Evolutionary conservation across 805 yeast species (phyloP), one percentile per base, ranked within the genome.

Genomic region (Wickerhamomyces silvicola): DNA sequence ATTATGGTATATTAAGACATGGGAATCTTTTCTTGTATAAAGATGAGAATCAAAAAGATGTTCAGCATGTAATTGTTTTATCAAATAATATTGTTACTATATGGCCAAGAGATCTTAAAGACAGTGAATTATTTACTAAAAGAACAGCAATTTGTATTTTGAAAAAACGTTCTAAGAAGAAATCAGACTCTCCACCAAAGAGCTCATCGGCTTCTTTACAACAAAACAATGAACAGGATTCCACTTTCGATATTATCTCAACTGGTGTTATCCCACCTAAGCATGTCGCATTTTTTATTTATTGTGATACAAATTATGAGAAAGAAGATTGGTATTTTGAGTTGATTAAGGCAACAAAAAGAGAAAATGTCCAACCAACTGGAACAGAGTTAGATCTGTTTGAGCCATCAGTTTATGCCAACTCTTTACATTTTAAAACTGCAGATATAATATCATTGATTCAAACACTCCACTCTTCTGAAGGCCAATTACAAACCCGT

Each of bases 321-420:
- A 90, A 90, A 49, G 98, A 92, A 56, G 95, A 90, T 53, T 79
- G 96, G 82, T 92, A 90, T 53, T 87, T 86, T 56, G 78, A 84
- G 1, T 62, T 92, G 33, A 66, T 90, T n/a, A 66, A 79, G 35
- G 94, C 94, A 1, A 72, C 90, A 0, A 81, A 80, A 38, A 57
- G 59, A 5, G 59, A 57, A 8, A 41, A 44, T 11, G 18, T 32
- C 11, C 25, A 30, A 17, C 35, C 50, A 3, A 24, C 42, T 10
- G 44, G 43, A 4, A 36, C 44, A 2, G 50, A 46, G 13, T 41
- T 50, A 6, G 64, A 62, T 31, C 30, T 52, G 6, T 31, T 76
- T 13, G 76, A 78, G 32, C 86, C 97, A 1, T 48, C 66, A 1
- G 36, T 72, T 1, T 67, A 73, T 55, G 97, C 97, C 0, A 70